phyloP scores from a whole-genome alignment of 192 early-diverging fungal species.

The Podila horticola region DNA sequence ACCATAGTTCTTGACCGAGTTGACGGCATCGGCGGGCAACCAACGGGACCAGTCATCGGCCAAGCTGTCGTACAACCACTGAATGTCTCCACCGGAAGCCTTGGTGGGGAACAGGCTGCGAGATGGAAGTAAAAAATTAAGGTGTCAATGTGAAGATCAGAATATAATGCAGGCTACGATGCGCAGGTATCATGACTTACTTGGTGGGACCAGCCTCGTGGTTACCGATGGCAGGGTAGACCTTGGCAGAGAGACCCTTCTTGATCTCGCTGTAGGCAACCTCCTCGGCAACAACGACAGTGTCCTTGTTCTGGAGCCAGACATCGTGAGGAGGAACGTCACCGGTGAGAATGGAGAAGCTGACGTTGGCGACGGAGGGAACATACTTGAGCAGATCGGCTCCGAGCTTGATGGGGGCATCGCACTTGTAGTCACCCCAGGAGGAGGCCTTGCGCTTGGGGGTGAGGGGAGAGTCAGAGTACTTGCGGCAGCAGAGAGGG shows the following conservation, averaged over 20 bases:
- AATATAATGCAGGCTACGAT: too few relatives aligned
- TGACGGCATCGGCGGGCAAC: slow-evolving; percentile 53
- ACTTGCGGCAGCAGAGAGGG: slow-evolving; percentile 62
- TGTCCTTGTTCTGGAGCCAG: slow-evolving; percentile 56
- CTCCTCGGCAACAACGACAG: slow-evolving; percentile 49
- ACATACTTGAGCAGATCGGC: slow-evolving; percentile 57
- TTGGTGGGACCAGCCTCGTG: slow-evolving; percentile 65
- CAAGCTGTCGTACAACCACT: slow-evolving; percentile 61
- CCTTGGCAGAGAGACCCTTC: slow-evolving; percentile 35
- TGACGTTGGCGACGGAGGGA: slow-evolving; percentile 50
- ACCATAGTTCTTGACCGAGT: slow-evolving; percentile 55
- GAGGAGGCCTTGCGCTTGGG: slow-evolving; percentile 41
- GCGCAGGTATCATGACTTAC: not conserved
- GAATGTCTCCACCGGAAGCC: slow-evolving; percentile 33
- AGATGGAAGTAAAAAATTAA: not conserved
- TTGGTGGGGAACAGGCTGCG: slow-evolving; percentile 40
- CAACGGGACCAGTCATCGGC: slow-evolving; percentile 62
- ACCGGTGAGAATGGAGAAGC: slow-evolving; percentile 64
- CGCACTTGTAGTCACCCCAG: slow-evolving; percentile 63
- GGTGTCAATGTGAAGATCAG: not conserved
- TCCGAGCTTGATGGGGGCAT: slow-evolving; percentile 59
- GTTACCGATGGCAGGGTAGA: slow-evolving; percentile 65
- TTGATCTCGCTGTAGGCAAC: slow-evolving; percentile 48
- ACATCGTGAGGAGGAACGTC: slow-evolving; percentile 67
- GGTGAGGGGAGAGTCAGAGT: slow-evolving; percentile 49